Base-by-base conservation (phyloP, 257 asterid genomes). In the Verbascum thapsus region DNA sequence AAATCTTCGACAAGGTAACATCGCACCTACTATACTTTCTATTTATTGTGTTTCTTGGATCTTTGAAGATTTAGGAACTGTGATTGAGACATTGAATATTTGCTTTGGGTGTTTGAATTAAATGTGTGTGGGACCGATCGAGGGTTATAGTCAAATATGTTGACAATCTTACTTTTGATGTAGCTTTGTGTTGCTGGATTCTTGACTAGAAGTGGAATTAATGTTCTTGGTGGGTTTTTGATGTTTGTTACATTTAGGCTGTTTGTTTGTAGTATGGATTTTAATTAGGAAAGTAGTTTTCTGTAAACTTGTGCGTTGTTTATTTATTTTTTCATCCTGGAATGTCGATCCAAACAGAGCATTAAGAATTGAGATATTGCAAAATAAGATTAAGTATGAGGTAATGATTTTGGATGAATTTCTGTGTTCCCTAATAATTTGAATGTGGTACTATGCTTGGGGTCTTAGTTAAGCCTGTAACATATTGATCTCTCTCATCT, bases 1-100 rank as follows among this genome's bases (percentile, higher is more conserved):
- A 13, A 20, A 62, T 63, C n/a, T n/a, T n/a, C 37, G 65, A 71
- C 74, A 10, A 37, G 66, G 77, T 69, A 76, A 48, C 71, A 5
- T 17, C 17, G 56, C n/a, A 26, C 64, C 13, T 38, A 38, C 48
- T 18, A 19, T 5, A 26, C 2, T 26, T 26, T 26, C 32, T 26
- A n/a, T n/a, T n/a, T n/a, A 11, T 52, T 67, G 11, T 56, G 53
- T 37, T 51, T 43, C 38, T 48, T 61, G 32, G 61, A 63, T 63
- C 53, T 52, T 26, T 9, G 70, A 38, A 3, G 10, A 52, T 50
- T 19, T 61, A 20, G 48, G 49, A 61, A 54, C 48, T 26, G 42
- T 39, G 34, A 7, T 40, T 32, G 6, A 38, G 23, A 10, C 6
- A 17, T 10, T 58, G 44, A 39, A 20, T 49, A 43, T 39, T 26